phyloP scores from a whole-genome alignment of 1,284 basidiomycete species.

The Cryptococcus deneoformans region DNA sequence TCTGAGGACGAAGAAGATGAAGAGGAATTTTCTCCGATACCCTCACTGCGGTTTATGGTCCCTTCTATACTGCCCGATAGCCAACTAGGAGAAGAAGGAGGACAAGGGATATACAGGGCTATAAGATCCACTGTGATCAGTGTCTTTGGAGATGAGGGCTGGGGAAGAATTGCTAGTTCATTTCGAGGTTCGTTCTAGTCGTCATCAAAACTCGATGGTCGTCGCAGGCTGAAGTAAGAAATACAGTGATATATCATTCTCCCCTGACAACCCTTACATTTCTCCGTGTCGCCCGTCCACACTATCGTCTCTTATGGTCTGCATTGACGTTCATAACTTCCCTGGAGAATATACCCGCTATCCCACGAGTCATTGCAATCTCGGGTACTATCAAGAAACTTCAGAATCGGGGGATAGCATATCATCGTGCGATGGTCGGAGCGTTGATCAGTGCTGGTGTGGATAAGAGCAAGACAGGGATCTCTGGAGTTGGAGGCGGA shows the following conservation, averaged over 20 bases:
- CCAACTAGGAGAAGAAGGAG: conserved; percentile 27
- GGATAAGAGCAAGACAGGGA: not conserved
- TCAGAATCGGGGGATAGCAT: conserved; percentile 33
- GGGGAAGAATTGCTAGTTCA: conserved; percentile 40
- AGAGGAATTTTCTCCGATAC: conserved; percentile 21
- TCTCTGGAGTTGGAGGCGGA: not conserved
- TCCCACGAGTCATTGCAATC: conserved; percentile 42
- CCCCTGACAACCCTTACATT: conserved; percentile 40
- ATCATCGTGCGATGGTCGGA: conserved; percentile 37
- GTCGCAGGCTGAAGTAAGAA: too few species aligned
- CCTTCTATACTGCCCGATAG: conserved; percentile 15
- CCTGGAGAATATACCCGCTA: conserved; percentile 15
- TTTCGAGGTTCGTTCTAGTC: conserved; percentile 33
- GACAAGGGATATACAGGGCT: conserved; percentile 26
- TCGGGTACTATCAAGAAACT: conserved; percentile 46
- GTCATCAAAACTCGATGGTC: not conserved
- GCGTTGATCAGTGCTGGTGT: conserved; percentile 19
- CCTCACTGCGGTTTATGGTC: conserved; percentile 33
- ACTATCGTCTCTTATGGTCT: conserved; percentile 38
- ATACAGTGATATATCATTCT: conserved; percentile 44
- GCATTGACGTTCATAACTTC: conserved; percentile 26
- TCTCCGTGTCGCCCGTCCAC: conserved; percentile 38
- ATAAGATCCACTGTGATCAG: conserved; percentile 25
- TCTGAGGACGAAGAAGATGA: conserved; percentile 26
- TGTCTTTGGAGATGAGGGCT: conserved; percentile 47